phyloP scores from a whole-genome alignment of 305 asterid species.

The Petunia hybrid region DNA sequence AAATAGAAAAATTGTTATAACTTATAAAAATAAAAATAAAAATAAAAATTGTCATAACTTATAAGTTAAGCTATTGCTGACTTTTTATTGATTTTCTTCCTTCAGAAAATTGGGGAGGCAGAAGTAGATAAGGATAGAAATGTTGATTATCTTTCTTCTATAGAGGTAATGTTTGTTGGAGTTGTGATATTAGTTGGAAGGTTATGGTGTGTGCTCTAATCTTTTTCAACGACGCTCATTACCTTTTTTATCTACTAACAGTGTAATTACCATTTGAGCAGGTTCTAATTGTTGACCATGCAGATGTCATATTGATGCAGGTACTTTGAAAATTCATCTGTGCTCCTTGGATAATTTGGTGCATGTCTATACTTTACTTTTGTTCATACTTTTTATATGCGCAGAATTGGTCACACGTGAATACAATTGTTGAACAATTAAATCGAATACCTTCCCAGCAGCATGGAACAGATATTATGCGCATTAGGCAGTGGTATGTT shows the following conservation, averaged over 20 bases:
- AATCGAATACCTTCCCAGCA: slow-evolving; percentile 80
- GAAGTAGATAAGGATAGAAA: slow-evolving; percentile 76
- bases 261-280: slow-evolving; percentile 43
- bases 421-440: slow-evolving; percentile 70
- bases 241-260: slow-evolving; percentile 35
- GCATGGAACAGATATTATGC: slow-evolving; percentile 93
- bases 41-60: too few relatives aligned
- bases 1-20: background rate
- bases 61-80: background rate
- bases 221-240: background rate
- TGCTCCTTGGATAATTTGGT: slow-evolving; percentile 30
- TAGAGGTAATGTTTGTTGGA: slow-evolving; percentile 62
- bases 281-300: slow-evolving; percentile 90
- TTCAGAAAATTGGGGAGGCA: slow-evolving; percentile 92
- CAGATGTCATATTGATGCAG: slow-evolving; percentile 95
- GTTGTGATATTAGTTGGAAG: background rate
- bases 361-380: slow-evolving; percentile 33
- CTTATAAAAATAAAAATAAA: too few relatives aligned
- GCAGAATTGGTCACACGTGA: slow-evolving; percentile 97
- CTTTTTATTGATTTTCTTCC: slow-evolving; percentile 30
- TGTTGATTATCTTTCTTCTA: slow-evolving; percentile 92
- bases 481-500: slow-evolving; percentile 87
- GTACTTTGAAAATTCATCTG: slow-evolving; percentile 43
- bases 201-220: slow-evolving; percentile 14
- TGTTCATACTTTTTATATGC: slow-evolving; percentile 35